Evolutionary conservation across 805 yeast genomes (phyloP).

Genomic region (Kurtzmaniella fragi): DNA sequence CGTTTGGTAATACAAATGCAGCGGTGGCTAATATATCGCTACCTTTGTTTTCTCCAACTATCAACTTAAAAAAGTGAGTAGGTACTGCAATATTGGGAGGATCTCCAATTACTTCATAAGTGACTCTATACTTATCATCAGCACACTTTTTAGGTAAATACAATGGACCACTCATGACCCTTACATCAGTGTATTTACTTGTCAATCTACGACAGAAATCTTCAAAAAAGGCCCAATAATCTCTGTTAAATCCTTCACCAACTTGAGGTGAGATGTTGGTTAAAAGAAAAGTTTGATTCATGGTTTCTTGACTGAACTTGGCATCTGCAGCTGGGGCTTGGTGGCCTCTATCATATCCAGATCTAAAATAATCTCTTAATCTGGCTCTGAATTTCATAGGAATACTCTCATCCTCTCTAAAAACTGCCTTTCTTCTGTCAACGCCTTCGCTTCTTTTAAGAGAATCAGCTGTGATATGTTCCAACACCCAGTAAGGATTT

Average conservation of each 20-base stretch:
- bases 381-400: conserved; percentile 74
- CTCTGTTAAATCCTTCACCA: conserved; percentile 95
- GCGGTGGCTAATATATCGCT: conserved; percentile 62
- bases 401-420: conserved; percentile 79
- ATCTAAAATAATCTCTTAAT: conserved; percentile 82
- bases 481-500: conserved; percentile 87
- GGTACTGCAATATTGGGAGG: conserved; percentile 98
- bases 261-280: conserved; percentile 96
- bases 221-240: conserved; percentile 96
- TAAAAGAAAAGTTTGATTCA: conserved; percentile 89
- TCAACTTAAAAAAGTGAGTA: conserved; percentile 88
- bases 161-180: conserved; percentile 91
- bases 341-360: conserved; percentile 96
- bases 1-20: conserved; percentile 93
- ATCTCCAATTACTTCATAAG: conserved; percentile 90
- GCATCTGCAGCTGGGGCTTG: conserved; percentile 98
- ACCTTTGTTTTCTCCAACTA: conserved; percentile 68
- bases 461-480: conserved; percentile 78
- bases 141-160: conserved; percentile 75
- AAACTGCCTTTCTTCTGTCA: conserved; percentile 76
- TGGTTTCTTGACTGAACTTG: conserved; percentile 80
- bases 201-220: conserved; percentile 80
- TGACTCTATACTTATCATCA: conserved; percentile 82
- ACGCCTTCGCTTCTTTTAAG: conserved; percentile 47
- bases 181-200: conserved; percentile 61